Evolutionary conservation across 768 basidiomycete species (phyloP).

Genomic region (Mycena vulgaris): DNA sequence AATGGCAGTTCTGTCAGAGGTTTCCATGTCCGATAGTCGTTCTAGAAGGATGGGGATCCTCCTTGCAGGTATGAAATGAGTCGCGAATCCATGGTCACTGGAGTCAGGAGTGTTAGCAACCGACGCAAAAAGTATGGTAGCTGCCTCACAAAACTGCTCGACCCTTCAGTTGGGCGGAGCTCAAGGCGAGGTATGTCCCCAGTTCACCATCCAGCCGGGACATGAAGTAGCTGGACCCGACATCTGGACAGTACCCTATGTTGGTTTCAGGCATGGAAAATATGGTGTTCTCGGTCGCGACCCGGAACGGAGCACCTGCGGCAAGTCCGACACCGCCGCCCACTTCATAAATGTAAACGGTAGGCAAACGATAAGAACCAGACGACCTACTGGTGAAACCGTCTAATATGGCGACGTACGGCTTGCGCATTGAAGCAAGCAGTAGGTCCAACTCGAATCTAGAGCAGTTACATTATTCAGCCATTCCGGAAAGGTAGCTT

Average conservation of each 20-base stretch:
- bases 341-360: slow-evolving; percentile 65
- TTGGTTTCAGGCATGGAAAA: slow-evolving; percentile 99
- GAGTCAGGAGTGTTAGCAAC: slow-evolving; percentile 32
- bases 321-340: slow-evolving; percentile 95
- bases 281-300: slow-evolving; percentile 92
- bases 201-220: slow-evolving; percentile 92
- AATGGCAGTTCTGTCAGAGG: slow-evolving; percentile 56
- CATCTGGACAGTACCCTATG: slow-evolving; percentile 93
- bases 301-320: slow-evolving; percentile 87
- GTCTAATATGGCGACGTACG: slow-evolving; percentile 93
- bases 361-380: slow-evolving; percentile 30
- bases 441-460: slow-evolving; percentile 89
- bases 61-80: slow-evolving; percentile 90
- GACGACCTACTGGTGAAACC: slow-evolving; percentile 87
- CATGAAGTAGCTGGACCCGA: slow-evolving; percentile 92
- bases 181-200: slow-evolving; percentile 95
- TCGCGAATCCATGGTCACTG: slow-evolving; percentile 94
- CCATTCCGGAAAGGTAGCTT: slow-evolving; percentile 34
- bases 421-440: slow-evolving; percentile 80
- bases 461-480: slow-evolving; percentile 35
- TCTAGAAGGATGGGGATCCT: slow-evolving; percentile 80
- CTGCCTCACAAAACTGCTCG: slow-evolving; percentile 87
- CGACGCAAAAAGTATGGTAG: not conserved
- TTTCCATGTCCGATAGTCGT: slow-evolving; percentile 72
- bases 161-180: slow-evolving; percentile 79